Evolutionary conservation across 2,329 filamentous ascomycete species (phyloP).

Genomic region (Arthrobotrys musiformis): DNA sequence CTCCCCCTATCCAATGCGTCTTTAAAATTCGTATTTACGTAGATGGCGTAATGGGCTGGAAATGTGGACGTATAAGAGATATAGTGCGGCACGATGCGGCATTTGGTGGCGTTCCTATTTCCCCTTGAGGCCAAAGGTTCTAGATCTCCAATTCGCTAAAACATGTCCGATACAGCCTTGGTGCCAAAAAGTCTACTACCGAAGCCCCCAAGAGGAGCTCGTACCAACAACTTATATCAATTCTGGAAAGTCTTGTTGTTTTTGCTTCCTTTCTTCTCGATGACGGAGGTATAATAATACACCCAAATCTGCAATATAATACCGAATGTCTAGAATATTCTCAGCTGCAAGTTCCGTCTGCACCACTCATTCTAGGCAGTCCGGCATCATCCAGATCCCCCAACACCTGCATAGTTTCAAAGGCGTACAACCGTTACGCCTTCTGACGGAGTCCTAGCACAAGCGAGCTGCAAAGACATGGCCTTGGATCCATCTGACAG

Average conservation of each 20-base stretch:
- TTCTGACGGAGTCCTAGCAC: slow-evolving; percentile 16
- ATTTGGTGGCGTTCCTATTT: slow-evolving; percentile 12
- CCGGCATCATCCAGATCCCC: slow-evolving; percentile 9
- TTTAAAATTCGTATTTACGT: slow-evolving; percentile 6
- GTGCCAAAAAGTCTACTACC: neutral
- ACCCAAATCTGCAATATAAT: neutral
- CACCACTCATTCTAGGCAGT: neutral
- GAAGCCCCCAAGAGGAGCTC: neutral
- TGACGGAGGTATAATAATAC: slow-evolving; percentile 16
- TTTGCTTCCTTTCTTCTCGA: neutral
- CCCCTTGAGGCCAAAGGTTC: neutral
- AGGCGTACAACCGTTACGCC: slow-evolving; percentile 14
- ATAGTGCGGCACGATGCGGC: slow-evolving; percentile 13
- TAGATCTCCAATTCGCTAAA: slow-evolving; percentile 10
- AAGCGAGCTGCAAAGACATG: slow-evolving; percentile 26
- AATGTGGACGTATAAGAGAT: no score
- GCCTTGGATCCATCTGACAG: slow-evolving; percentile 18
- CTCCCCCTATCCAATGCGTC: slow-evolving; percentile 1
- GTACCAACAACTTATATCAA: neutral
- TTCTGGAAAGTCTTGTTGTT: slow-evolving; percentile 15
- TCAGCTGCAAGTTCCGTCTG: slow-evolving; percentile 14
- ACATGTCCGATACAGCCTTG: slow-evolving; percentile 14
- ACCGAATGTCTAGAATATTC: neutral
- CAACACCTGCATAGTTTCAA: slow-evolving; percentile 20
- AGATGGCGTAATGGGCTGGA: slow-evolving; percentile 3